phyloP scores from a whole-genome alignment of 192 early-diverging fungal genomes.

The Backusella liffmaniae region DNA sequence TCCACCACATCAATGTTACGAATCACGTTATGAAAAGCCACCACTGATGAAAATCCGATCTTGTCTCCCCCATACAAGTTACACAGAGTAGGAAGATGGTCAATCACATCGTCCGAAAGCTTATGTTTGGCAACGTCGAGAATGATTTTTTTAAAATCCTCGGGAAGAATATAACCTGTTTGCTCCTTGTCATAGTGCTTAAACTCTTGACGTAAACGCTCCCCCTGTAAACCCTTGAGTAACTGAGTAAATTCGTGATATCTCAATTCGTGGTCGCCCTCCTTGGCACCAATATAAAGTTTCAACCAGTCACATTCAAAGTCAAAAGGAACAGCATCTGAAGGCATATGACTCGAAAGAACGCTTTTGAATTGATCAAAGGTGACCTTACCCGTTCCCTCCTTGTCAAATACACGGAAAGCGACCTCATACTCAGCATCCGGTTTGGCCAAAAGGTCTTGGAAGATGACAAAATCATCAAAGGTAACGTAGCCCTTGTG shows the following conservation, averaged over 20 bases:
- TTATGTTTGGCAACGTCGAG: slow-evolving; percentile 64
- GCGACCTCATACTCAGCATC: slow-evolving; percentile 76
- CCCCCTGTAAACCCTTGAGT: slow-evolving; percentile 66
- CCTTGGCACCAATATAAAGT: slow-evolving; percentile 60
- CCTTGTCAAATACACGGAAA: slow-evolving; percentile 63
- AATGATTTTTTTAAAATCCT: slow-evolving; percentile 61
- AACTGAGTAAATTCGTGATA: slow-evolving; percentile 73
- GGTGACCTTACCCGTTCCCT: slow-evolving; percentile 59
- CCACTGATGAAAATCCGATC: slow-evolving; percentile 64
- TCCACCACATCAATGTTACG: slow-evolving; percentile 71
- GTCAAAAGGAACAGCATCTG: slow-evolving; percentile 63
- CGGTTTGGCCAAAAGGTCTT: slow-evolving; percentile 57
- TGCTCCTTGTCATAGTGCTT: slow-evolving; percentile 65
- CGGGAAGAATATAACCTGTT: slow-evolving; percentile 58
- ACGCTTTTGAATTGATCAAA: slow-evolving; percentile 69
- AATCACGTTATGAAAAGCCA: slow-evolving; percentile 61
- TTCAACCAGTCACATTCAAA: slow-evolving; percentile 75
- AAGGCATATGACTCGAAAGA: slow-evolving; percentile 47
- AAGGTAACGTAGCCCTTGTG: slow-evolving; percentile 49
- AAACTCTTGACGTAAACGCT: slow-evolving; percentile 70
- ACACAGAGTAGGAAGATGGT: slow-evolving; percentile 59
- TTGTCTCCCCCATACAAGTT: slow-evolving; percentile 55
- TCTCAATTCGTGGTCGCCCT: slow-evolving; percentile 53
- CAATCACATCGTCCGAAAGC: slow-evolving; percentile 60
- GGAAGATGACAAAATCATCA: slow-evolving; percentile 64